These are phyloP conservation scores for Camellia oleifera DNA, from an alignment of 179 eudicot genomes.

Conservation along the genomic window DNA sequence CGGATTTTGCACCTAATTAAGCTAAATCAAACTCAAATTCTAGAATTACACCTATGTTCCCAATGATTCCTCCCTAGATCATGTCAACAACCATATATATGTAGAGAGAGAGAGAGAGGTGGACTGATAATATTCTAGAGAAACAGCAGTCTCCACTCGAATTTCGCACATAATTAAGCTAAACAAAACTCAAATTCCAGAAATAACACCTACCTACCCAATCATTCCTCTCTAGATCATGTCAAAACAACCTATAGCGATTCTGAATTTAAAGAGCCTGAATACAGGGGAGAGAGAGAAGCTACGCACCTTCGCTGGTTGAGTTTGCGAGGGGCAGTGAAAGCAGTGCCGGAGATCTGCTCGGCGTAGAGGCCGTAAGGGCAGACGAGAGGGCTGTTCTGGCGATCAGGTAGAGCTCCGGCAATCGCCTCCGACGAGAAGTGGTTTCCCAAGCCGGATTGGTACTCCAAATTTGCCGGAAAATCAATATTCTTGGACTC, in stretches of 20 bases:
- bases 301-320: conserved; percentile 69
- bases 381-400: conserved; percentile 85
- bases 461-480: conserved; percentile 45
- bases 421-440: conserved; percentile 83
- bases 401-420: conserved; percentile 79
- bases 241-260: too few species aligned
- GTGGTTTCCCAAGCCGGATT: conserved; percentile 80
- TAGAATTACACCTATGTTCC: background rate
- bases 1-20: background rate
- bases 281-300: too few species aligned
- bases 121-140: too few species aligned
- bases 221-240: too few species aligned
- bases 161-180: too few species aligned
- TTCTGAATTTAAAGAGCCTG: too few species aligned
- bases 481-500: conserved; percentile 19
- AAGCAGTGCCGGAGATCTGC: conserved; percentile 94
- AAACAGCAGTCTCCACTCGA: too few species aligned
- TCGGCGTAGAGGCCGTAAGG: conserved; percentile 95
- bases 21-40: background rate
- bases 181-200: too few species aligned
- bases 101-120: too few species aligned
- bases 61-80: background rate
- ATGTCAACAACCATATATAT: too few species aligned
- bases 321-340: conserved; percentile 86
- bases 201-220: too few species aligned